Conservation (phyloP, 805 yeast genomes). For the Cyberlindnera euphorbiae region DNA sequence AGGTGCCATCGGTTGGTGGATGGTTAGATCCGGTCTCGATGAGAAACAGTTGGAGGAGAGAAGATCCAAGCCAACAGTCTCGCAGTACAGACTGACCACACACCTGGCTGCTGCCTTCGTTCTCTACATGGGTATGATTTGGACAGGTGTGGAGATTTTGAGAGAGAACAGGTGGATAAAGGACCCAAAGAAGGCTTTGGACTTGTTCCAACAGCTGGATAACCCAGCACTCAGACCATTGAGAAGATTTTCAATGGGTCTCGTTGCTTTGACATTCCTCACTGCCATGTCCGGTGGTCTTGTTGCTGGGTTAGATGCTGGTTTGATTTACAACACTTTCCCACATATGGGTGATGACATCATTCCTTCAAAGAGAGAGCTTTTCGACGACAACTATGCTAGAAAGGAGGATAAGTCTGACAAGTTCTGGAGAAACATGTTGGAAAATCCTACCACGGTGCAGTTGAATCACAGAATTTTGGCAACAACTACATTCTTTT, state of each 20-base stretch:
- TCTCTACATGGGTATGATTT: conserved; percentile 82
- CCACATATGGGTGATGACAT: conserved; percentile 92
- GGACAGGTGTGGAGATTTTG: conserved; percentile 83
- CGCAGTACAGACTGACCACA: conserved; percentile 90
- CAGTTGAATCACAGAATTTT: conserved; percentile 85
- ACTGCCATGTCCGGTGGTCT: conserved; percentile 98
- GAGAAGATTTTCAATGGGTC: conserved; percentile 48
- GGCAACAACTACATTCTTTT: conserved; percentile 75
- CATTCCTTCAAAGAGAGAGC: conserved; percentile 71
- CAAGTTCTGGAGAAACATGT: conserved; percentile 83
- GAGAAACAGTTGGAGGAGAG: conserved; percentile 71
- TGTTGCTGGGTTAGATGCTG: conserved; percentile 98
- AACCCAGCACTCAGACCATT: conserved; percentile 55
- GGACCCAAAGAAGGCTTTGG: conserved; percentile 54
- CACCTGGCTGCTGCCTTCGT: conserved; percentile 91
- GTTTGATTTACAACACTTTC: conserved; percentile 90
- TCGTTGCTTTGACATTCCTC: conserved; percentile 67
- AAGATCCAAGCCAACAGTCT: conserved; percentile 93
- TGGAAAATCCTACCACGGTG: conserved; percentile 95
- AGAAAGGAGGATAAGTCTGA: conserved; percentile 66
- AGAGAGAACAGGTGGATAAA: conserved; percentile 67
- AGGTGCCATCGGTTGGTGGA: conserved; percentile 99
- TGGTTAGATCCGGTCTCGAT: conserved; percentile 94
- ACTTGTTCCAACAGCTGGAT: conserved; percentile 52
- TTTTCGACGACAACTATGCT: conserved; percentile 70